Evolutionary conservation across 2,329 filamentous ascomycete species (phyloP).

Genomic region (Epichloe festucae): DNA sequence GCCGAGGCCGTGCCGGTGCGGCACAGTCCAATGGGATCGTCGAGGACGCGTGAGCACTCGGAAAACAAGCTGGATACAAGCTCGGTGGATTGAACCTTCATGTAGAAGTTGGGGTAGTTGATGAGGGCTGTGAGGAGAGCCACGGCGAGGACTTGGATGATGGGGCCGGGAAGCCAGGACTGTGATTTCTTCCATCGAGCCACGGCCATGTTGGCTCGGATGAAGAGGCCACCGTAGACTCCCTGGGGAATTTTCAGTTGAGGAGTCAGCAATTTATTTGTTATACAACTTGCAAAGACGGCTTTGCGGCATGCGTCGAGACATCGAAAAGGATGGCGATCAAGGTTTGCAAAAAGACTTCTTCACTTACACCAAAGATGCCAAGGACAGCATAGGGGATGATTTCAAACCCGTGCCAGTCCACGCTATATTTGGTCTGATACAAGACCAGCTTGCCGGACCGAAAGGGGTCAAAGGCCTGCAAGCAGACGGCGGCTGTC

Average conservation of each 20-base stretch:
- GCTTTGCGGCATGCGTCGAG: neutral
- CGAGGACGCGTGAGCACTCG: constrained; percentile 69
- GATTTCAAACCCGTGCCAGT: constrained; percentile 92
- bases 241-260: constrained; percentile 65
- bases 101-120: constrained; percentile 93
- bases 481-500: constrained; percentile 89
- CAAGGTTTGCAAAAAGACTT: constrained; percentile 9
- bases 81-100: constrained; percentile 84
- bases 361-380: constrained; percentile 50
- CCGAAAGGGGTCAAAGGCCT: constrained; percentile 86
- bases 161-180: constrained; percentile 55
- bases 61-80: constrained; percentile 85
- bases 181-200: constrained; percentile 64
- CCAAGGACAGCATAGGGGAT: constrained; percentile 79
- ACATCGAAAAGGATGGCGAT: neutral
- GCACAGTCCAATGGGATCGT: constrained; percentile 85
- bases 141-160: constrained; percentile 68
- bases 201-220: constrained; percentile 83
- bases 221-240: constrained; percentile 89
- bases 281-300: neutral
- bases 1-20: constrained; percentile 73
- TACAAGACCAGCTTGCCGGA: constrained; percentile 93
- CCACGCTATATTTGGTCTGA: constrained; percentile 82
- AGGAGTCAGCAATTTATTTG: neutral
- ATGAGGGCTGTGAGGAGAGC: constrained; percentile 73